Percentiles rank a stretch among this genome's conserved stretches.
phyloP scores from a whole-genome alignment of 345 rosid species.

The Erucastrum elatum region DNA sequence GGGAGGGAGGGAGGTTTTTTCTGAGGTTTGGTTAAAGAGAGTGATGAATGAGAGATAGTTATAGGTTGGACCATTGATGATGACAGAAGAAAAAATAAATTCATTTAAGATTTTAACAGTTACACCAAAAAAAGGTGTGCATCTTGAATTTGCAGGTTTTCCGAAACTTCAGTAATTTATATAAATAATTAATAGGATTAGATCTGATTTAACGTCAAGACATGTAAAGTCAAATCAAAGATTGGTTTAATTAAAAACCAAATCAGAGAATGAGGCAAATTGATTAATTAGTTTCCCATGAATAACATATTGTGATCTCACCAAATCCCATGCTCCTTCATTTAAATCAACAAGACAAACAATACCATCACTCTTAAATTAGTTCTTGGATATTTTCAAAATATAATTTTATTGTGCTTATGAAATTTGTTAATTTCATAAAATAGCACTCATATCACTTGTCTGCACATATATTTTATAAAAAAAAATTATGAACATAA shows the following conservation, averaged over 20 bases:
- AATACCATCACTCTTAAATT: not conserved
- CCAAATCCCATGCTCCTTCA: conserved; percentile 33
- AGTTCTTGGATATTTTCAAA: no score
- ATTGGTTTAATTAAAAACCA: conserved; percentile 17
- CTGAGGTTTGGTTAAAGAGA: conserved; percentile 24
- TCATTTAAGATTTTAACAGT: conserved; percentile 37
- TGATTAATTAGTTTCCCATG: not conserved
- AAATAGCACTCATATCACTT: no score
- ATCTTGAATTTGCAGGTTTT: conserved; percentile 37
- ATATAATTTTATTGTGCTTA: no score
- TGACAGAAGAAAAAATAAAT: conserved; percentile 25
- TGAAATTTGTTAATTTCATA: no score
- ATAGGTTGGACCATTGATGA: conserved; percentile 41
- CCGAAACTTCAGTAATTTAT: not conserved
- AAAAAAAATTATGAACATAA: no score
- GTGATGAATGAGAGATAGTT: conserved; percentile 38
- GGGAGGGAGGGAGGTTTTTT: no score
- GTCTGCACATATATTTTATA: no score
- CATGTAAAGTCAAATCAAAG: conserved; percentile 41
- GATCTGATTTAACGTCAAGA: conserved; percentile 37
- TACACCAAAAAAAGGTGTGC: conserved; percentile 29
- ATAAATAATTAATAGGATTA: not conserved
- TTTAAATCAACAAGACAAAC: not conserved
- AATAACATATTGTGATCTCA: conserved; percentile 31
- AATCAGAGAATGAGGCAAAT: conserved; percentile 7